Evolutionary conservation across 495 filamentous ascomycete species (phyloP).

Genomic region (Lophiotrema nucula): DNA sequence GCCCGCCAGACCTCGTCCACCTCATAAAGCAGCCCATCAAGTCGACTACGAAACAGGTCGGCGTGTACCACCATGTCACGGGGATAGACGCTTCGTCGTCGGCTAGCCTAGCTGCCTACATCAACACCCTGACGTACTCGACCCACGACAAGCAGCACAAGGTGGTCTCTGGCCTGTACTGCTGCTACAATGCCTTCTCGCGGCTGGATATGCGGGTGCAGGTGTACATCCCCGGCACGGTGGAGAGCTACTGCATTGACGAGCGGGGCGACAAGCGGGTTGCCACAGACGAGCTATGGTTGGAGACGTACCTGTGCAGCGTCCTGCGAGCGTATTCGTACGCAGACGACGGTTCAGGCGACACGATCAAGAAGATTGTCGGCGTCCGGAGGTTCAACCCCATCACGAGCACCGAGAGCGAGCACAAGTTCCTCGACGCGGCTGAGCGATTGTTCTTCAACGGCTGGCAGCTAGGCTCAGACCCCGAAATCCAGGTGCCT

Average conservation of each 20-base stretch:
- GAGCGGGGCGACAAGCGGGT: constrained; percentile 91
- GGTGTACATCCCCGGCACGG: constrained; percentile 90
- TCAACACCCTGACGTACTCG: constrained; percentile 93
- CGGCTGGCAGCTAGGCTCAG: constrained; percentile 93
- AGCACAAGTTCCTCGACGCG: constrained; percentile 93
- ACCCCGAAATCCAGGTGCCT: constrained; percentile 95
- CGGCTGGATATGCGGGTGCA: constrained; percentile 97
- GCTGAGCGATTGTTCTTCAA: constrained; percentile 94
- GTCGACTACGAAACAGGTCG: constrained; percentile 64
- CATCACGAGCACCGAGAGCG: constrained; percentile 92
- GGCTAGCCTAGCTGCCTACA: constrained; percentile 92
- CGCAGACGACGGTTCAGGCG: constrained; percentile 89
- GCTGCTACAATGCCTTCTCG: constrained; percentile 99
- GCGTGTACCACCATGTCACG: constrained; percentile 97
- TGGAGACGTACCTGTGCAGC: constrained; percentile 94
- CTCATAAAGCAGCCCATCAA: constrained; percentile 81
- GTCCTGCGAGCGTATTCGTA: constrained; percentile 93
- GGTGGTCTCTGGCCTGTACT: constrained; percentile 90
- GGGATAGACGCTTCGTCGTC: constrained; percentile 97
- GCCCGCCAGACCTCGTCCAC: constrained; percentile 93
- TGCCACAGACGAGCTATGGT: constrained; percentile 88
- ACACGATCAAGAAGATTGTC: constrained; percentile 88
- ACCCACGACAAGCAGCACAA: constrained; percentile 83
- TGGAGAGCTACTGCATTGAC: constrained; percentile 95
- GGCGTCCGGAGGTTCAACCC: constrained; percentile 95